Base-by-base conservation (phyloP, 192 early-diverging fungal genomes). In the Coemansia sp. region DNA sequence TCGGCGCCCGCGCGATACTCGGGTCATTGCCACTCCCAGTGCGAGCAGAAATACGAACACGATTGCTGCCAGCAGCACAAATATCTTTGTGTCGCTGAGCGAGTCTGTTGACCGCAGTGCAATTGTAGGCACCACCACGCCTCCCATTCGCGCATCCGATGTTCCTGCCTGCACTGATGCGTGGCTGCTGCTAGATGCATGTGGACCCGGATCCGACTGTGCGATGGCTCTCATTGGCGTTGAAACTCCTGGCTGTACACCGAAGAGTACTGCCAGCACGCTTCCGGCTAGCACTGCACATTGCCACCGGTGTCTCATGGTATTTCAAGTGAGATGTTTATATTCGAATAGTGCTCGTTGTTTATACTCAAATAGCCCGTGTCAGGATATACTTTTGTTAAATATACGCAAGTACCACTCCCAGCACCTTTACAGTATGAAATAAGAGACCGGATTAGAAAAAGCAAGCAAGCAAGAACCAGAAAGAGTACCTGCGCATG, bases 81-180 rank as follows among this genome's bases (percentile, higher is more conserved):
- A 81, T 62, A 81, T 81, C 59, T 81, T 81, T 39, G 78, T 81
- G 52, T 81, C 78, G 60, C 78, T 81, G 45, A 81, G 72, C 15
- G 78, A 68, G 23, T 81, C 78, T 5, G 75, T 56, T 3, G 75
- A 61, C 23, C 62, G 23, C 39, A 64, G 45, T 12, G 39, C 39
- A 3, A 22, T 29, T 11, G 23, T 22, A 7, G 62, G 25, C 11
- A 64, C 21, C 15, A n/a, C 14, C 48, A 25, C 35, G 22, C 27
- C 52, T 5, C 41, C 58, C 15, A 9, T 12, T 24, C 45, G 58
- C 58, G 49, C 8, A 9, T 51, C 49, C 8, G 17, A 14, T 45
- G 41, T 15, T n/a, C 15, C 14, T 11, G 51, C 2, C 11, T n/a
- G 25, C 53, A 17, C 53, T 14, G 52, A 24, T 29, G 53, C 24